These are phyloP conservation scores for Ophiostoma perfectum DNA, from an alignment of 2,329 filamentous ascomycete species.

Conservation along the genomic window DNA sequence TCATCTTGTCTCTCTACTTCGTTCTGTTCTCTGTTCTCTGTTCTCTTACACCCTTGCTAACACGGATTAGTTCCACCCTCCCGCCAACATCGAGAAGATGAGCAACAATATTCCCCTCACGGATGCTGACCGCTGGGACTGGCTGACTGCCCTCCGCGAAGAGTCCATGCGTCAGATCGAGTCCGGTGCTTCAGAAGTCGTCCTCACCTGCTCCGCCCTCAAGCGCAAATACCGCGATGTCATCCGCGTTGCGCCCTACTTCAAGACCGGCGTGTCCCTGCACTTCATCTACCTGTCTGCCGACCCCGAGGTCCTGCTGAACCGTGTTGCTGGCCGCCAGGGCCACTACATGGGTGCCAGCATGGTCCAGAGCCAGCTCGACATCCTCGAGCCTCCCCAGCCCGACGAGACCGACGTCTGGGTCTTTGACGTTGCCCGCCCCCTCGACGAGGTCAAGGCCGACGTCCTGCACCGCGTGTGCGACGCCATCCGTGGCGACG, in stretches of 20 bases:
- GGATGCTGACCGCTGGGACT: slow-evolving; percentile 95
- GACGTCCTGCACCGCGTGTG: slow-evolving; percentile 55
- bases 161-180: slow-evolving; percentile 55
- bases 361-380: slow-evolving; percentile 93
- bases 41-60: neutral
- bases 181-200: slow-evolving; percentile 64
- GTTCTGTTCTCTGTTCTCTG: neutral
- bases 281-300: slow-evolving; percentile 92
- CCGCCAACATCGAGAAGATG: slow-evolving; percentile 89
- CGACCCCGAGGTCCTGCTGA: slow-evolving; percentile 65
- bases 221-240: slow-evolving; percentile 97
- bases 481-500: slow-evolving; percentile 28
- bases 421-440: slow-evolving; percentile 60
- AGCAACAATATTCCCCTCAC: slow-evolving; percentile 73
- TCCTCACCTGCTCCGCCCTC: slow-evolving; percentile 90
- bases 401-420: slow-evolving; percentile 67
- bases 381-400: slow-evolving; percentile 75
- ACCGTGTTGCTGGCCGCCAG: slow-evolving; percentile 67
- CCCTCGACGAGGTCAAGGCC: slow-evolving; percentile 54
- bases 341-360: slow-evolving; percentile 92
- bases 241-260: slow-evolving; percentile 74
- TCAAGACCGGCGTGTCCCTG: slow-evolving; percentile 64
- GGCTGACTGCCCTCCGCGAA: slow-evolving; percentile 74
- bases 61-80: slow-evolving; percentile 59
- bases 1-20: slow-evolving; percentile 9